These are phyloP conservation scores for Mortierella sp. DNA, from an alignment of 371 early-diverging fungal species.

Conservation along the genomic window DNA sequence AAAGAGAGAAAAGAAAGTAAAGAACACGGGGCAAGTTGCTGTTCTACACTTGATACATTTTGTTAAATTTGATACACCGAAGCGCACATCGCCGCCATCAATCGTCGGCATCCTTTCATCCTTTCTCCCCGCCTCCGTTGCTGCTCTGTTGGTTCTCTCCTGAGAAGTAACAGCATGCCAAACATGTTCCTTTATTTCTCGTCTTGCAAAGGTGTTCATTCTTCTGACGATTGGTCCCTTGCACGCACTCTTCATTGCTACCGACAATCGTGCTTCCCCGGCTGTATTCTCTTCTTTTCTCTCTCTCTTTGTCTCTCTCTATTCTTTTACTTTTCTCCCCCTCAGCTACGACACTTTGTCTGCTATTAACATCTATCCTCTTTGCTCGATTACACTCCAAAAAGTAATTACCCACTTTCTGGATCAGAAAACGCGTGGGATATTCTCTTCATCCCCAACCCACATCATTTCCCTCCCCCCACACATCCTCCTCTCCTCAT, in stretches of 20 bases:
- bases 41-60: neutral
- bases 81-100: neutral
- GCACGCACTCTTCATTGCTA: neutral
- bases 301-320: neutral
- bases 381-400: neutral
- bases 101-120: conserved; percentile 4
- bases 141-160: conserved; percentile 12
- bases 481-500: neutral
- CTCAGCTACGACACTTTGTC: neutral
- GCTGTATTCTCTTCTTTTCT: neutral
- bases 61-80: neutral
- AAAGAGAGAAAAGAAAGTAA: neutral
- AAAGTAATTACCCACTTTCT: neutral
- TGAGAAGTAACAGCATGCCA: neutral
- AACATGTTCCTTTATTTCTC: neutral
- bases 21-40: neutral
- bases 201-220: neutral
- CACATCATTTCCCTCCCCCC: neutral
- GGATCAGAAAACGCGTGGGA: neutral
- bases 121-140: conserved; percentile 22
- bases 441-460: neutral
- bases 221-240: conserved; percentile 1
- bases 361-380: neutral
- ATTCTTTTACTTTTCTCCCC: neutral
- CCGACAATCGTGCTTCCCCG: neutral